Conservation (phyloP, 176 grass and related monocot genomes). For the Oryza glumipatula region DNA sequence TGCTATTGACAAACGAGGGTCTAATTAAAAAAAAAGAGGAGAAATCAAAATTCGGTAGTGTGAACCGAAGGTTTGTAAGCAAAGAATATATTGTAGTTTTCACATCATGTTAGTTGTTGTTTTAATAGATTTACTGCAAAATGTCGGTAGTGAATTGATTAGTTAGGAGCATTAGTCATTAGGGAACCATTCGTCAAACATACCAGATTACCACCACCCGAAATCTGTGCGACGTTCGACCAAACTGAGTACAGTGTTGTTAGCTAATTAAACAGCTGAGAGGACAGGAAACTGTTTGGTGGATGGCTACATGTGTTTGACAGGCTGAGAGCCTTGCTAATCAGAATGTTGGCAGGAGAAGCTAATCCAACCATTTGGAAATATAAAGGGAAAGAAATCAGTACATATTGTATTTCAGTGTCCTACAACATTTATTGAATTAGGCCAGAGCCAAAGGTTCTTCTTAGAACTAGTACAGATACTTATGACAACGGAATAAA, state of each 20-base stretch:
- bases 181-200: slow-evolving; percentile 8
- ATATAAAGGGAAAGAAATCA: not conserved
- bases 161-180: slow-evolving; percentile 4
- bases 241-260: not conserved
- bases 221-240: not conserved
- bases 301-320: not conserved
- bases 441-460: not conserved
- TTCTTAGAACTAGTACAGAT: not conserved
- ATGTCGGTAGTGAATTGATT: not conserved
- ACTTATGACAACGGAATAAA: not conserved
- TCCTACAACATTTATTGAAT: not conserved
- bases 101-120: not conserved
- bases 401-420: not conserved
- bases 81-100: not conserved
- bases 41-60: not conserved
- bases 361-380: too few relatives aligned
- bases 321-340: not conserved
- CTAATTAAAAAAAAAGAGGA: not conserved
- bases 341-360: not conserved
- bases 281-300: not conserved
- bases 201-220: not conserved
- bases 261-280: not conserved
- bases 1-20: not conserved
- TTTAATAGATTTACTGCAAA: not conserved
- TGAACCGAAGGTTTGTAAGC: not conserved